Base-by-base conservation (phyloP, 1,284 basidiomycete genomes). In the Omphalotus olearius region DNA sequence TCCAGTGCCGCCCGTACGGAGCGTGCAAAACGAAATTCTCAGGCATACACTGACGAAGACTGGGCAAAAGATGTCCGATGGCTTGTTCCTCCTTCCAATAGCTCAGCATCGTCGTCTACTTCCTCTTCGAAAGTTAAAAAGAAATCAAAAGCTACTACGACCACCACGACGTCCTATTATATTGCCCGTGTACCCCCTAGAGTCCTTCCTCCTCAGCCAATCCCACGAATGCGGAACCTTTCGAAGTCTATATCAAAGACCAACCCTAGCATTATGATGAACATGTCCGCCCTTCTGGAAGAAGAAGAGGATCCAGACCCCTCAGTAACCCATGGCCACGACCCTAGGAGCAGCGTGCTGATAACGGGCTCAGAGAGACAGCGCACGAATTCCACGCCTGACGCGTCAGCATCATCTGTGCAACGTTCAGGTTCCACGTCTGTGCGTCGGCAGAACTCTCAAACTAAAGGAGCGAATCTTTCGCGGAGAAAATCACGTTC, bases 61-160 rank as follows among this genome's bases (percentile, higher is more conserved):
- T 83, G 80, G 80, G 75, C 80, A 11, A 79, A 74, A 59, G 83
- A 86, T 54, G 80, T 83, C 16, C 73, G 80, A 38, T 83, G 80
- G 80, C 75, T 85, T 28, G 74, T 75, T 9, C 66, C 73, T 6
- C 69, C 74, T 13, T 56, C 64, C 6, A 58, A 64, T 18, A 57
- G 62, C 2, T 50, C 42, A 6, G n/a, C 43, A 13, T 1, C 43
- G 6, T 45, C 38, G n/a, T 35, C 38, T 14, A 40, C 25, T 57
- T 48, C 30, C 49, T 61, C 11, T 47, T 56, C 20, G 17, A 39
- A 46, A 57, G 62, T 23, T 57, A 59, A 47, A 33, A 44, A 39
- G 9, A 36, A 30, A 18, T 45, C 43, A 11, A 1, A 25, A 28
- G 50, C 60, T 5, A 25, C 51, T 11, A 14, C 51, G 28, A 30